Evolutionary conservation across 2,329 filamentous ascomycete species (phyloP), one percentile per base, ranked within the genome.

Genomic region (Teratosphaeriaceae sp.): DNA sequence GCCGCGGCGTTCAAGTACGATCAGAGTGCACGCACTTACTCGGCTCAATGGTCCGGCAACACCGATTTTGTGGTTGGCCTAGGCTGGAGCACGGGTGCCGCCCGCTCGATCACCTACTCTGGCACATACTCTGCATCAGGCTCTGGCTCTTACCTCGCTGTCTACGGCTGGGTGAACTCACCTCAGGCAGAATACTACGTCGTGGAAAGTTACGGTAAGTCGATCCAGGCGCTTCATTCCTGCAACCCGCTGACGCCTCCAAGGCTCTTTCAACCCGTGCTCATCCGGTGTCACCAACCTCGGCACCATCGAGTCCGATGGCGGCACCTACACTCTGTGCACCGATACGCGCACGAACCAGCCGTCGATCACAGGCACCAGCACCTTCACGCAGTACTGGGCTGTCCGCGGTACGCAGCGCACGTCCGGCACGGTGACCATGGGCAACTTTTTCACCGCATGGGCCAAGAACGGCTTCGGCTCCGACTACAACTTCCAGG

Each of bases 121-220:
- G 62, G 60, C 13, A 42, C 39, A 7, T 65, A 65, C 59, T 53
- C 45, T 23, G 57, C 63, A 42, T 64, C 64, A 42, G 70, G 69
- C 52, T 74, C 75, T 63, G 57, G 58, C 21, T 45, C 38, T 26
- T 78, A 78, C 57, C 66, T 79, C 15, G 63, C 74, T 9, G 60
- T 79, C 8, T 79, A 79, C 53, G 75, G 75, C 31, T 79, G 75
- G 74, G 74, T 70, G 1, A 63, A 58, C 19, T 68, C 65, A 54
- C 73, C 73, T 0, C 61, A 74, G 19, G 65, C 76, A 53, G 75
- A 78, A 53, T 78, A 77, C 63, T 79, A 79, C 63, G 70, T 79
- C 43, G 67, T 78, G 47, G 75, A 79, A 48, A 59, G 66, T 8
- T 72, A 69, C 55, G 72, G 71, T 46, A 66, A 65, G 35, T 69